Evolutionary conservation across 495 filamentous ascomycete species (phyloP), one percentile per base, ranked within the genome.

Genomic region (Penicillium nucicola): DNA sequence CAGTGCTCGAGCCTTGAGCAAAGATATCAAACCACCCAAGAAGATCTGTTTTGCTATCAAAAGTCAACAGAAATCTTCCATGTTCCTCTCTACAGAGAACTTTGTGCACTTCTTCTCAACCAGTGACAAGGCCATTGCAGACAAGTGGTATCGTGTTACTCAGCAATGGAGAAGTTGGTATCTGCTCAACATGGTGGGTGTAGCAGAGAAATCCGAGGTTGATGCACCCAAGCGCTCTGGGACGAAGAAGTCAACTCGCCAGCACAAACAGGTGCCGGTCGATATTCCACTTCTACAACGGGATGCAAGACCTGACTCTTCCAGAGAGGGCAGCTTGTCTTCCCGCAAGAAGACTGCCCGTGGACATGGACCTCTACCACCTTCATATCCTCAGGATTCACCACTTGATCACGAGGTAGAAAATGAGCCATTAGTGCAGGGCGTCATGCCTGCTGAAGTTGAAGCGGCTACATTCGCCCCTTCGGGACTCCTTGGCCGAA

Each of bases 91-190:
- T 30, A 87, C 84, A 0, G 82, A 88, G 19, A 90, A 91, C 48
- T 98, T 88, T 64, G 84, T 95, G 10, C 92, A 97, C 53, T 96
- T 91, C 66, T 95, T 98, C 69, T 82, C 82, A 35, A 90, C 85
- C 7, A 88, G 87, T 14, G 88, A 96, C 53, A 72, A 76, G 12
- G 57, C 73, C 2, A 64, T 86, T 5, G 88, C 87, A 1, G 74
- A 78, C 18, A 69, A 75, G 22, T 96, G 89, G 74, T 85, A 88
- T 61, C 69, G 75, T 25, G 74, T 77, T 4, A 77, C 95, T 2
- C 88, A 93, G 52, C 70, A 72, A 37, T 97, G 90, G 92, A 76
- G 93, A 48, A 92, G 88, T 66, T 90, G 91, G 90, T 93, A 95
- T 63, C 61, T 96, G 17, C 83, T 89, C 23, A 82, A 86, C 57